Base-by-base conservation (phyloP, 441 rosid species). In the Erysimum cheiri region DNA sequence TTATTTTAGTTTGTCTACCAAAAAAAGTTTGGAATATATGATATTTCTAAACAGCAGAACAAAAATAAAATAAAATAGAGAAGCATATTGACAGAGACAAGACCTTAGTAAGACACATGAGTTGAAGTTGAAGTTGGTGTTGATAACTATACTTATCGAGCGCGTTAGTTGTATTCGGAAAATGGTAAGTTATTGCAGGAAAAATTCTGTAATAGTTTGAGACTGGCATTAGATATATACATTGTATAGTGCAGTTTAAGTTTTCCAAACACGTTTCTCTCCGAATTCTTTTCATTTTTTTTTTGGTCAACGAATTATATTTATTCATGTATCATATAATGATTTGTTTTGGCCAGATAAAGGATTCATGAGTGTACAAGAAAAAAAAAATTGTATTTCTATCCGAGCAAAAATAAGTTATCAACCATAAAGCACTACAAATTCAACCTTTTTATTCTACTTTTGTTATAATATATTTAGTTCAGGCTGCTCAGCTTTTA, bases 401-500 rank as follows among this genome's bases (percentile, higher is more conserved):
- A 7, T 47, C n/a, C 50, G 60, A 49, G 33, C 52, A 47, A 24
- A 48, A 52, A 33, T n/a, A 72, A 40, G 54, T 17, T 57, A 72
- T 57, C 55, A 66, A 66, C 47, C 28, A 65, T 44, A 58, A 66
- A 59, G 57, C 49, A 65, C 24, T 43, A 40, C 61, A 61, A 47
- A 13, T 73, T 59, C 55, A 73, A 67, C 40, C 48, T 59, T 57
- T 37, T 11, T 24, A 60, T 28, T 19, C 28, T 41, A 24, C 8
- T 35, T 50, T 7, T 61, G 33, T n/a, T 54, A 46, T 74, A 36
- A 60, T 74, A 8, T 13, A n/a, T 13, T 67, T 53, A 40, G 60
- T 33, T 56, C 24, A 62, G 70, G 50, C 72, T 73, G 57, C 68
- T 73, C 49, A 39, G 46, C 75, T 63, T 75, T 69, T 69, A 41